These are phyloP conservation scores for Tilletia caries DNA, from an alignment of 1,284 basidiomycete species.

Conservation along the genomic window DNA sequence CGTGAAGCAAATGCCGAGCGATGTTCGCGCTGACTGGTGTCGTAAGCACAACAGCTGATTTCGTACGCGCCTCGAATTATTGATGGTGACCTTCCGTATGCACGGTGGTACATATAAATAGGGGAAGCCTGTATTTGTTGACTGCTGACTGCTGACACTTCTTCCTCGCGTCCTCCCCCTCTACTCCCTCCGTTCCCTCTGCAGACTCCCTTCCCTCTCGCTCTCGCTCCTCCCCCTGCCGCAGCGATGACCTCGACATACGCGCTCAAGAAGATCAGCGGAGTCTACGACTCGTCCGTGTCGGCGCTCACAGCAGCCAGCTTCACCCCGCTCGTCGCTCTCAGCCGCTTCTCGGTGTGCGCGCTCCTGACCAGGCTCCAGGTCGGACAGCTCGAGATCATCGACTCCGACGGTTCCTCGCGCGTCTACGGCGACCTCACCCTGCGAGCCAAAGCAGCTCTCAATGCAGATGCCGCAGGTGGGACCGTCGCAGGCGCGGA, in stretches of 20 bases:
- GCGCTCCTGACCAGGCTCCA: conserved; percentile 31
- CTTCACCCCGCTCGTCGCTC: conserved; percentile 21
- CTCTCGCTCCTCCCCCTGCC: background rate
- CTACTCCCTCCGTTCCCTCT: background rate
- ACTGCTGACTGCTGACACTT: background rate
- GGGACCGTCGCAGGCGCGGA: background rate
- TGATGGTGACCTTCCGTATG: too few species aligned
- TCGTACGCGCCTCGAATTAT: too few species aligned
- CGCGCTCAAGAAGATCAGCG: background rate
- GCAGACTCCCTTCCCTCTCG: background rate
- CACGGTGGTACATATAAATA: background rate
- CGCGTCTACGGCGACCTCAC: conserved; percentile 9
- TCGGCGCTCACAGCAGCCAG: background rate
- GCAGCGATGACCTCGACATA: background rate
- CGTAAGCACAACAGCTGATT: too few species aligned
- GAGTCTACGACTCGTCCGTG: background rate
- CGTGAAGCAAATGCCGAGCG: too few species aligned
- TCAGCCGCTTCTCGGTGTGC: conserved; percentile 29
- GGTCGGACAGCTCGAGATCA: conserved; percentile 31
- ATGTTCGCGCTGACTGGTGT: too few species aligned
- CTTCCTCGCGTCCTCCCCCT: background rate
- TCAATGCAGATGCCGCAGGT: background rate
- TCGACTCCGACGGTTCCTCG: background rate
- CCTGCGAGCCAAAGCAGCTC: background rate
- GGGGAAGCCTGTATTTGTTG: background rate